phyloP scores from a whole-genome alignment of 2,329 filamentous ascomycete species.

The Alternaria incomplexa region DNA sequence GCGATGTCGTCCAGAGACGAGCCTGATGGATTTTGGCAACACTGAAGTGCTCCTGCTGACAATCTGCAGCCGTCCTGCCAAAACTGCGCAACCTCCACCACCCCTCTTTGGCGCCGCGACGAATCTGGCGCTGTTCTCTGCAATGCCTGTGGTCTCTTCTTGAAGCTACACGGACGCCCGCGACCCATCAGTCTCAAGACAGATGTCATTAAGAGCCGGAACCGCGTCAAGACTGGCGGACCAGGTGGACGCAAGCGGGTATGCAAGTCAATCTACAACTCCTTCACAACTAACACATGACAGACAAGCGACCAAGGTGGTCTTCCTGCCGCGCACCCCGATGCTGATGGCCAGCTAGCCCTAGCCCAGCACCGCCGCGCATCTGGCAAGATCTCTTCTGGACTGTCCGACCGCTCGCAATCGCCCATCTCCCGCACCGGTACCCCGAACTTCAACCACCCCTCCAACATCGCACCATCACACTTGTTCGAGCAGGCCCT shows the following conservation, averaged over 20 bases:
- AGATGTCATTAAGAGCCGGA: conserved; percentile 99
- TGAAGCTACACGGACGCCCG: conserved; percentile 93
- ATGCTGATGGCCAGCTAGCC: conserved; percentile 61
- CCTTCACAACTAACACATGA: conserved; percentile 10
- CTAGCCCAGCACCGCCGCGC: conserved; percentile 67
- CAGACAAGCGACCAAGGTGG: conserved; percentile 58
- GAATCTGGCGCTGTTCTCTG: conserved; percentile 94
- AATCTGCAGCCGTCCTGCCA: conserved; percentile 83
- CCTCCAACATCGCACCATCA: conserved; percentile 72
- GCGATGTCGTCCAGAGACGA: not conserved
- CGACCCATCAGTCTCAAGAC: conserved; percentile 97
- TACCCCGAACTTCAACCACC: conserved; percentile 73
- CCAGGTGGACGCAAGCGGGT: conserved; percentile 86
- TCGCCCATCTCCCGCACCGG: conserved; percentile 81
- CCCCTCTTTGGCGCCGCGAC: conserved; percentile 95
- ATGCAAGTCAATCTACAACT: conserved; percentile 31
- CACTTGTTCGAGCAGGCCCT: conserved; percentile 80
- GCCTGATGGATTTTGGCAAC: not conserved
- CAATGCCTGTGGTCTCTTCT: conserved; percentile 96
- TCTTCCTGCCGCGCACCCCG: conserved; percentile 61
- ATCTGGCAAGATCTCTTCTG: conserved; percentile 75
- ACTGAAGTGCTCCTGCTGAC: conserved; percentile 18
- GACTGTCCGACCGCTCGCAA: conserved; percentile 74
- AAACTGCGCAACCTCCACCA: conserved; percentile 95
- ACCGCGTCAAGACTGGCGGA: conserved; percentile 89